A percentile compares a stretch with the other conserved stretches of the same genome.
These are phyloP conservation scores for Pichia kudriavzevii DNA, from an alignment of 1,139 yeast species.

Conservation along the genomic window DNA sequence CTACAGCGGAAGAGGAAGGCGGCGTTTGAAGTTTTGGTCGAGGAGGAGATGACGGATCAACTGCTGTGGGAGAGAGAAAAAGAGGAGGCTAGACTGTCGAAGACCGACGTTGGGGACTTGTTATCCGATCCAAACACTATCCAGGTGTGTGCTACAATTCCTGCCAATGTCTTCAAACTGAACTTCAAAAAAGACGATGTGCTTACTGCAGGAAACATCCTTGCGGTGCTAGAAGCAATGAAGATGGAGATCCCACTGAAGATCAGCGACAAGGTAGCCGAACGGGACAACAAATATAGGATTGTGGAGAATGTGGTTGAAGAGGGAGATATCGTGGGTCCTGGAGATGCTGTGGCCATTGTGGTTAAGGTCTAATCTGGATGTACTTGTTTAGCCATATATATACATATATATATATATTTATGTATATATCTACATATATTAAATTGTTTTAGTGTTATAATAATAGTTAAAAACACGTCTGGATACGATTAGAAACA, in stretches of 20 bases:
- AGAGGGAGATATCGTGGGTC: conserved; percentile 31
- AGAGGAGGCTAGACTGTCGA: conserved; percentile 23
- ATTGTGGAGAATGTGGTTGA: conserved; percentile 27
- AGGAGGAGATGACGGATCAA: conserved; percentile 25
- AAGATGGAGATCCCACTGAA: conserved; percentile 39
- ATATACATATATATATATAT: background rate
- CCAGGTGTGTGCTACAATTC: conserved; percentile 27
- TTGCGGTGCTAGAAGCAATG: conserved; percentile 38
- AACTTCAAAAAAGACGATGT: conserved; percentile 29
- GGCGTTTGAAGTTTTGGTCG: conserved; percentile 23
- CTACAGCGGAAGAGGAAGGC: conserved; percentile 21
- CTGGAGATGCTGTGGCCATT: conserved; percentile 26
- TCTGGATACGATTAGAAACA: too few relatives aligned
- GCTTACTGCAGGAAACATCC: conserved; percentile 29
- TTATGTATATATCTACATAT: background rate
- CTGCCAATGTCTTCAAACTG: conserved; percentile 30
- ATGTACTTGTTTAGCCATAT: background rate
- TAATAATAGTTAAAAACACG: too few relatives aligned
- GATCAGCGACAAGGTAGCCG: conserved; percentile 22
- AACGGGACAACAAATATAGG: conserved; percentile 18
- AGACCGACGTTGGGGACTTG: conserved; percentile 16
- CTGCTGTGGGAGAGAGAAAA: conserved; percentile 29
- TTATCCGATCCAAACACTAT: conserved; percentile 27
- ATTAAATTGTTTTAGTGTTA: too few relatives aligned
- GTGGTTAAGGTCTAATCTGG: conserved; percentile 1